These are phyloP conservation scores for Phytopythium boreale DNA, from an alignment of 352 stramenopile genomes.

Conservation along the genomic window DNA sequence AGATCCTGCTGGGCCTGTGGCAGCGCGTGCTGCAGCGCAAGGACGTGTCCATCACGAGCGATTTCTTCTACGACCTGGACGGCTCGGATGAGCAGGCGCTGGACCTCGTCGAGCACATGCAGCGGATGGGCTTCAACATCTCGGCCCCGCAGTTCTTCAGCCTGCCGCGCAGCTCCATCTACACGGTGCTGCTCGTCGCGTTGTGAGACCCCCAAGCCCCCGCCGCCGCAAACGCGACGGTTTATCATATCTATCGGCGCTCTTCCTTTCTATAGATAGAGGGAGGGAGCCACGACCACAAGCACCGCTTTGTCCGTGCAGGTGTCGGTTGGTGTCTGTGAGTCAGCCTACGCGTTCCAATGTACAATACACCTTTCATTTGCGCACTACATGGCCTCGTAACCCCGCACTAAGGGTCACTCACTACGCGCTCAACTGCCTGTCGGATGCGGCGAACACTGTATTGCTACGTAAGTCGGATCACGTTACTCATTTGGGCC, in stretches of 20 bases:
- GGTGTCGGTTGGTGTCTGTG: not conserved
- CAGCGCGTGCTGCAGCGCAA: conserved; percentile 54
- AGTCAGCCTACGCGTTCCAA: not conserved
- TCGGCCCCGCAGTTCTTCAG: conserved; percentile 57
- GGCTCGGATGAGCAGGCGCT: conserved; percentile 55
- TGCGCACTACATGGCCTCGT: not conserved
- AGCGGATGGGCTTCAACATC: conserved; percentile 60
- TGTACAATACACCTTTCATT: not conserved
- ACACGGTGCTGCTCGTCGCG: conserved; percentile 56
- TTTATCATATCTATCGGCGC: not conserved
- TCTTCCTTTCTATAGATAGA: not conserved
- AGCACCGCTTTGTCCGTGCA: not conserved
- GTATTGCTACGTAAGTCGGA: no score
- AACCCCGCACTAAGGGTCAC: no score
- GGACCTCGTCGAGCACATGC: conserved; percentile 60
- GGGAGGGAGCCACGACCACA: not conserved
- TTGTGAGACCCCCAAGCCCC: conserved; percentile 21
- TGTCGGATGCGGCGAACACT: no score
- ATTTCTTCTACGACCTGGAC: conserved; percentile 65
- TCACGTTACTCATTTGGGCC: conserved; percentile 17
- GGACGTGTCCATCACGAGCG: conserved; percentile 55
- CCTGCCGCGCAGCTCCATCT: conserved; percentile 70
- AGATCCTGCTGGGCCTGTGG: conserved; percentile 66
- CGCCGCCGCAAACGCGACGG: not conserved
- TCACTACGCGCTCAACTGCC: no score